Evolutionary conservation across 2,329 filamentous ascomycete species (phyloP), one percentile per base, ranked within the genome.

Genomic region (Achaetomium macrosporum): DNA sequence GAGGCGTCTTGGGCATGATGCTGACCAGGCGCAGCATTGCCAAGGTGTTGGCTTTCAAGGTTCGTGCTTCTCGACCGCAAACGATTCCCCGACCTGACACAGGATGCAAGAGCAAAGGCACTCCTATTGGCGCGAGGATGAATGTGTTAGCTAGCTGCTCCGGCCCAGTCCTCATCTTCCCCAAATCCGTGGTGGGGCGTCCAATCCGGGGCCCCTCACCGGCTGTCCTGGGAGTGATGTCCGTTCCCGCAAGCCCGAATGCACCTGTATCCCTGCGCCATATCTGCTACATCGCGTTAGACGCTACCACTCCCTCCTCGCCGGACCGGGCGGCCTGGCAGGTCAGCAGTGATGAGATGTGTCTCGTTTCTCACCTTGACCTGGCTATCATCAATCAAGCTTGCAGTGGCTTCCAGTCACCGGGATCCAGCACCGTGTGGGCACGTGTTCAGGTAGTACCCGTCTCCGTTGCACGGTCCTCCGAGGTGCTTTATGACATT

Each of bases 201-300:
- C 41, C 33, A 45, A 46, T 46, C 50, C 36, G 49, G 39, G 50
- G 42, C 35, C 40, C 40, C 40, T 39, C 37, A 25, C 35, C 50
- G 36, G 43, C 19, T 36, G 13, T 19, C 33, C n/a, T 19, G 31
- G 47, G 7, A 30, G 33, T 41, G 31, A 48, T n/a, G n/a, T n/a
- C 49, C 42, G 41, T 37, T 55, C 41, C 53, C 53, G 53, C 53
- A 50, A 37, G 53, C 17, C 53, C 53, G 53, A 55, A 35, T 42
- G 41, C 42, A 9, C 42, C 45, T 46, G 37, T 25, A 51, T 52
- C 49, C 49, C 45, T 48, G 45, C 41, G 41, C 17, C 35, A 42
- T 42, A 7, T 25, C 7, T 25, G 25, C 7, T 25, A 25, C 25
- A 25, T 25, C 7, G 25, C 25, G 25, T 25, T 25, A 25, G 25